Evolutionary conservation across 73 alveolate genomes (phyloP), one percentile per base, ranked within the genome.

Genomic region (Tetrahymena elliotti): DNA sequence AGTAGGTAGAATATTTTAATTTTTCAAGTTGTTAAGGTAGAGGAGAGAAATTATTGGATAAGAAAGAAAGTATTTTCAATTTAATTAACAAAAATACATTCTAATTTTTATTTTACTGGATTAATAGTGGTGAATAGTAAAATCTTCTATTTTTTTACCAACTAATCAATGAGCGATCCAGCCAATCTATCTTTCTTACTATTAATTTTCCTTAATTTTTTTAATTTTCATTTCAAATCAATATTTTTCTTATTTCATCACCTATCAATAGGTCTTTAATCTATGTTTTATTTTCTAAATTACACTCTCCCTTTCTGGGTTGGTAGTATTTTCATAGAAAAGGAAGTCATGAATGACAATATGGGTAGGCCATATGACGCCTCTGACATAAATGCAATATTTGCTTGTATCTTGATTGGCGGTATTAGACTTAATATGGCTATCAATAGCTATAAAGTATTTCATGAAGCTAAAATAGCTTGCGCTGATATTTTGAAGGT

Each of bases 81-180:
- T n/a, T 93, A 93, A 94, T 94, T 27, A 22, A 38, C 13, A 94
- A 94, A 84, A 52, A 37, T 20, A 39, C 93, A 47, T 83, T 35
- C 40, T 95, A 83, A 33, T n/a, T 95, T 36, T 4, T 97, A 97
- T 93, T 94, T 97, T 83, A 96, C 97, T 68, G 99, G 99, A 33
- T 97, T 96, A 92, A 96, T 96, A 33, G 53, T 97, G 92, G 47
- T 47, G 20, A 47, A 47, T 47, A 47, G 20, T n/a, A n/a, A n/a
- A n/a, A n/a, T n/a, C n/a, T n/a, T n/a, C n/a, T n/a, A n/a, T n/a
- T n/a, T n/a, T n/a, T n/a, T n/a, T n/a, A n/a, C n/a, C n/a, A n/a
- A n/a, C n/a, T n/a, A n/a, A n/a, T n/a, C n/a, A n/a, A n/a, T n/a
- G n/a, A n/a, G n/a, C n/a, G n/a, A n/a, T n/a, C n/a, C n/a, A n/a